Evolutionary conservation across 306 rosid species (phyloP).

Genomic region (Fragaria vesca): DNA sequence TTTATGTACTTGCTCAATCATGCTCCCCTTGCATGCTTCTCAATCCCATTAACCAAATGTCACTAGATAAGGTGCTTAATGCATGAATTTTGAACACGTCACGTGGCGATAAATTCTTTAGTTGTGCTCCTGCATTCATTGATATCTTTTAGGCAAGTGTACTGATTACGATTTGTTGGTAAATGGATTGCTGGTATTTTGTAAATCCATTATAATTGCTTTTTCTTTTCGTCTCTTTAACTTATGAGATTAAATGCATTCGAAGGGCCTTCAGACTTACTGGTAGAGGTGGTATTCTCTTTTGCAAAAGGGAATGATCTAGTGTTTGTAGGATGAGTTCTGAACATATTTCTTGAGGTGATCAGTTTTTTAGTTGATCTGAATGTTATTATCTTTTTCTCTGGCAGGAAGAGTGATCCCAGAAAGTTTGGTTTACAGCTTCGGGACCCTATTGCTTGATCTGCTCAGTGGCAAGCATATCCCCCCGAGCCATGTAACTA

Average conservation of each 20-base stretch:
- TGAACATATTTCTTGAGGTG: background rate
- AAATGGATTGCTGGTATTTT: background rate
- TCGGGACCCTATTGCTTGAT: slow-evolving; percentile 89
- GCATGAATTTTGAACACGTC: background rate
- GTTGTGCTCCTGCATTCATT: background rate
- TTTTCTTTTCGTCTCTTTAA: background rate
- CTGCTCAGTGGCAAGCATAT: slow-evolving; percentile 95
- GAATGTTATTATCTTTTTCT: slow-evolving; percentile 23
- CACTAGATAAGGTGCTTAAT: background rate
- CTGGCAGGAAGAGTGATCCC: slow-evolving; percentile 77
- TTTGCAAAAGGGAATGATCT: background rate
- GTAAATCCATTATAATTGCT: background rate
- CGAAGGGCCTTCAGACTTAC: background rate
- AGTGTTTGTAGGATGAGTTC: background rate
- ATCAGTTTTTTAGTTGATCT: slow-evolving; percentile 2
- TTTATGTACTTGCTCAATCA: background rate
- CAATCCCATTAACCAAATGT: background rate
- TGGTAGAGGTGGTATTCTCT: background rate
- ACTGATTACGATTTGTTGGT: background rate
- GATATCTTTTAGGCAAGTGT: background rate
- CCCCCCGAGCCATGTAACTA: slow-evolving; percentile 82
- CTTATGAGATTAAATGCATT: background rate
- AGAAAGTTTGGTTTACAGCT: slow-evolving; percentile 89
- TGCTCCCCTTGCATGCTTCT: background rate
- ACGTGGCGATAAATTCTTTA: background rate